Base-by-base conservation (phyloP, 306 rosid species). In the Cicer yamashitae region DNA sequence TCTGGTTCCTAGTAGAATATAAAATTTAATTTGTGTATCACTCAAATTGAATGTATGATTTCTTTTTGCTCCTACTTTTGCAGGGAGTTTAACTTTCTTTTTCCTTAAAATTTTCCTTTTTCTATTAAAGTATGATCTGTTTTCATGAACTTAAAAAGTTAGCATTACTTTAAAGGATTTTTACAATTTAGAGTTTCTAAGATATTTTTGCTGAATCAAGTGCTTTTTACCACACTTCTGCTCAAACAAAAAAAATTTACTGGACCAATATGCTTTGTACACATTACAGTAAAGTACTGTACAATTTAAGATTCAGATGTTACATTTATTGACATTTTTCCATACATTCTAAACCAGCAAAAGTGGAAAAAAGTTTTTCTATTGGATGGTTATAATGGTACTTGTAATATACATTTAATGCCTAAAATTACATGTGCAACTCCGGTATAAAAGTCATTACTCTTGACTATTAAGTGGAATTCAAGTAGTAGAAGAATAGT, bases 261-360 rank as follows among this genome's bases (percentile, higher is more conserved):
- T 48, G 2, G 0, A 22, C 40, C 20, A 4, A 22, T 58, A 67
- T 68, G 67, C 8, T 67, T 50, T 20, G 52, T 11, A 13, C 18
- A 13, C 5, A 72, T 56, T 8, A 34, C 51, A 62, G 40, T 41
- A 62, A 68, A 72, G 15, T 45, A 34, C 51, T 51, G 25, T 41
- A 62, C 74, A 72, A 15, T 45, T 66, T 14, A 73, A 65, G 48
- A 64, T 79, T 13, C 57, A 48, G 58, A 48, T 66, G 64, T 41
- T 67, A 41, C 20, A 53, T 61, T 67, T 66, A 73, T 60, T 72
- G 37, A 30, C 37, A 30, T 30, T 30, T 44, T 66, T 64, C 18
- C 73, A 72, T 12, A 47, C 52, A 47, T 47, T 30, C 37, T 30
- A 30, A 30, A 30, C 37, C 37, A 30, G 37, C 37, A 30, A 30